These are phyloP conservation scores for Schwanniomyces polymorphus DNA, from an alignment of 805 yeast genomes.

Conservation along the genomic window DNA sequence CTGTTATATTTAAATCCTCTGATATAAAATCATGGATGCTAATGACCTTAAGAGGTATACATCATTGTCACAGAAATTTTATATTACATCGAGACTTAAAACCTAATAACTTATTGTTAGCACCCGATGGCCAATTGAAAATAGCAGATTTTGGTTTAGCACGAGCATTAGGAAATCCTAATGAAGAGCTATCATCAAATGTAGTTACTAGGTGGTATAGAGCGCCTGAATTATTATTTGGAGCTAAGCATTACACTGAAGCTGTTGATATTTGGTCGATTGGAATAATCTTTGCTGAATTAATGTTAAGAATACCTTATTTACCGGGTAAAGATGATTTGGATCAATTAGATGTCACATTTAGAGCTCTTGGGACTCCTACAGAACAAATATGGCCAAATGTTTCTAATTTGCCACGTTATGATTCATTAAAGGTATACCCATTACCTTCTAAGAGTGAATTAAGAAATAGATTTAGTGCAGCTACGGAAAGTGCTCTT, in stretches of 20 bases:
- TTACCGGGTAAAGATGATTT: slow-evolving; percentile 88
- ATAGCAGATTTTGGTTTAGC: slow-evolving; percentile 98
- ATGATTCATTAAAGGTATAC: slow-evolving; percentile 69
- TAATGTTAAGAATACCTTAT: slow-evolving; percentile 93
- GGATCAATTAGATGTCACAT: slow-evolving; percentile 91
- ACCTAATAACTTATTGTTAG: slow-evolving; percentile 84
- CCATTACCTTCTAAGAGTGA: slow-evolving; percentile 85
- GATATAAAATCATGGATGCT: slow-evolving; percentile 92
- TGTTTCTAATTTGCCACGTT: slow-evolving; percentile 75
- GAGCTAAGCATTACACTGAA: slow-evolving; percentile 44
- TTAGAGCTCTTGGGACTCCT: slow-evolving; percentile 95
- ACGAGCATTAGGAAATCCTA: slow-evolving; percentile 71
- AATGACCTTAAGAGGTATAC: slow-evolving; percentile 92
- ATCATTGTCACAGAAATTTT: slow-evolving; percentile 91
- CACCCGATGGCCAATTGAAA: slow-evolving; percentile 86
- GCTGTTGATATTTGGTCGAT: slow-evolving; percentile 48
- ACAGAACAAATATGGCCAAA: slow-evolving; percentile 91
- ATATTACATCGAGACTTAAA: slow-evolving; percentile 91
- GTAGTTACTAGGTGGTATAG: slow-evolving; percentile 98
- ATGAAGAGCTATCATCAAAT: slow-evolving; percentile 80
- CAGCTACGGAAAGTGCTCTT: slow-evolving; percentile 84
- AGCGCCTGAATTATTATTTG: slow-evolving; percentile 61
- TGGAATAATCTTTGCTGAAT: slow-evolving; percentile 82
- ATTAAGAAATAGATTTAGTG: slow-evolving; percentile 78
- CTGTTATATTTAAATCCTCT: slow-evolving; percentile 74